Base-by-base conservation (phyloP, 129 eudicot species). In the Sambucus nigra region DNA sequence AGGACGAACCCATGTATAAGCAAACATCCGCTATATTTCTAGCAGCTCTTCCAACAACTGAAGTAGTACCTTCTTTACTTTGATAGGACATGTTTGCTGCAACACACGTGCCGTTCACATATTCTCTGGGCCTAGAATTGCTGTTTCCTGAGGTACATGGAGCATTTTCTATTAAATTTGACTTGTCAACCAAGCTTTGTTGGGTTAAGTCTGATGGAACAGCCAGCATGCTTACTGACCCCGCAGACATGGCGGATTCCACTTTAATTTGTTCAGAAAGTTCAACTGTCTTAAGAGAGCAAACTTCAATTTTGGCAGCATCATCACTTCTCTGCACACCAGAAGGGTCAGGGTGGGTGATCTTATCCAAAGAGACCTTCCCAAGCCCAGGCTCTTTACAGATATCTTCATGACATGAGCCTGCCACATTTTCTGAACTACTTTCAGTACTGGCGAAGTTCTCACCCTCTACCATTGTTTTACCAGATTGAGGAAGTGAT, bases 1-100 rank as follows among this genome's bases (percentile, higher is more conserved):
- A 91, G 18, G 83, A 63, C 45, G 86, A 79, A 14, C 99, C 99
- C 87, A 62, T 65, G 74, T 69, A 82, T 16, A 62, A 26, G 71
- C 76, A 67, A 45, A 53, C 64, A 49, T 58, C 63, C 31, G n/a
- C 25, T 51, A 21, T 15, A 61, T 47, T 66, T 29, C 42, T 53
- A 57, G 22, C 39, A 26, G 48, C 56, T 44, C 61, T 18, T 3
- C 53, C 41, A 38, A 66, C 59, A 45, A 47, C 62, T 15, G 5
- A 12, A 23, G 25, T 29, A 33, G 45, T 59, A 6, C 44, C 46
- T 60, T 61, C 74, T 63, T 55, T 64, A 26, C 18, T 57, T n/a
- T 60, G 44, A 61, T 18, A 57, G 25, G 46, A 15, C 62, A 55
- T 17, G 27, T 41, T 67, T 60, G 63, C 47, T 48, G 61, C 47